Evolutionary conservation across 768 basidiomycete species (phyloP).

Genomic region (Psilocybe cubensis): DNA sequence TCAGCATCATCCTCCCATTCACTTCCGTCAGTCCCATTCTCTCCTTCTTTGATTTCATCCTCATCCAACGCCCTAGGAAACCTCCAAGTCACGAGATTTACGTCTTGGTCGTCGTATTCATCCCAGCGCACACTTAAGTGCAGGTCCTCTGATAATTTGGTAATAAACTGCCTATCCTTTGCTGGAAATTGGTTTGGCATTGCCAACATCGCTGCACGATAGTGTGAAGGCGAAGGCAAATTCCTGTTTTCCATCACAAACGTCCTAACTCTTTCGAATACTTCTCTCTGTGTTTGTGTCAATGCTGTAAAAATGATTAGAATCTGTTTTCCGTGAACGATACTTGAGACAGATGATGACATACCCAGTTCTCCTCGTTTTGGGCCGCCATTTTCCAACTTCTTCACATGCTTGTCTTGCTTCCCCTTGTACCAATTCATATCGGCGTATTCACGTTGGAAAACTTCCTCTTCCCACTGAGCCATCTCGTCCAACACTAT

Average conservation of each 20-base stretch:
- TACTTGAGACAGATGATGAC: conserved; percentile 22
- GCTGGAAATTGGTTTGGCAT: conserved; percentile 83
- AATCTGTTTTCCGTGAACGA: background rate
- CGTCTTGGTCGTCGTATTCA: conserved; percentile 84
- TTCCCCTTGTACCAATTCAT: conserved; percentile 95
- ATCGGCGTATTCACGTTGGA: conserved; percentile 91
- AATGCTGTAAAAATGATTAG: conserved; percentile 52
- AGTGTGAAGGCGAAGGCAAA: conserved; percentile 33
- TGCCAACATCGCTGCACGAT: conserved; percentile 48
- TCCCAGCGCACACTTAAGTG: conserved; percentile 89
- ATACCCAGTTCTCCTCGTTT: conserved; percentile 68
- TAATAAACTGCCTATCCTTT: conserved; percentile 80
- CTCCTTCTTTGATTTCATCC: conserved; percentile 35
- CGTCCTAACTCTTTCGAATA: conserved; percentile 77
- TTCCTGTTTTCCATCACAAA: conserved; percentile 63
- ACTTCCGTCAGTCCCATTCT: conserved; percentile 40
- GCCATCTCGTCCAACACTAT: conserved; percentile 88
- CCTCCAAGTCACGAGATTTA: conserved; percentile 72
- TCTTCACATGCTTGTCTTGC: conserved; percentile 72
- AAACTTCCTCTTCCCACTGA: conserved; percentile 86
- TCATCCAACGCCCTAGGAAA: conserved; percentile 52
- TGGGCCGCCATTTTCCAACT: conserved; percentile 59
- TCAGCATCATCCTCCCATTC: conserved; percentile 63
- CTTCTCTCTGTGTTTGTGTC: conserved; percentile 70
- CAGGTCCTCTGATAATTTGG: conserved; percentile 73